Evolutionary conservation across 768 basidiomycete genomes (phyloP).

Genomic region (Hygrocybe punicea): DNA sequence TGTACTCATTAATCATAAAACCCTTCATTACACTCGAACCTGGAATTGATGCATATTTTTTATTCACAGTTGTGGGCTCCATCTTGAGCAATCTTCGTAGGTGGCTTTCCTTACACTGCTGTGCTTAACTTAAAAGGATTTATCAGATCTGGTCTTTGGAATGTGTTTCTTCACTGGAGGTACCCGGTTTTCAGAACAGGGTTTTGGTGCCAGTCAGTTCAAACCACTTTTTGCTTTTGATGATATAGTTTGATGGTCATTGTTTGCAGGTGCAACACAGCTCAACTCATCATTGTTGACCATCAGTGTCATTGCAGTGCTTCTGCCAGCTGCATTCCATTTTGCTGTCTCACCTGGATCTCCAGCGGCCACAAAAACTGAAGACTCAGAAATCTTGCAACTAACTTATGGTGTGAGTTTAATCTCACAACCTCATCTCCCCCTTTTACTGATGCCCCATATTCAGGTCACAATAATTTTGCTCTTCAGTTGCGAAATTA

Average conservation of each 20-base stretch:
- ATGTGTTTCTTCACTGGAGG: too few relatives aligned
- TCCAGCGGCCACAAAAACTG: conserved; percentile 31
- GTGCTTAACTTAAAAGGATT: conserved; percentile 1
- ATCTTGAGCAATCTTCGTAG: conserved; percentile 80
- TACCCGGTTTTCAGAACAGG: conserved; percentile 87
- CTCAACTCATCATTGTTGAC: conserved; percentile 72
- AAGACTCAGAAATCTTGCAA: conserved; percentile 49
- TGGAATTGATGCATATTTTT: conserved; percentile 3
- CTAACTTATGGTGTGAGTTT: conserved; percentile 70
- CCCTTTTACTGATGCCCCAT: conserved; percentile 3
- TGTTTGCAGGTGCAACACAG: conserved; percentile 51
- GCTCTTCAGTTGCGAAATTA: too few relatives aligned
- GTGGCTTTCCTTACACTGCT: conserved; percentile 24
- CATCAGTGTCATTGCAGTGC: conserved; percentile 79
- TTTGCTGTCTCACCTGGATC: conserved; percentile 37
- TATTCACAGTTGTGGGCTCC: conserved; percentile 69
- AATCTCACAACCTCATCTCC: background rate
- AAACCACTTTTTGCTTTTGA: conserved; percentile 25
- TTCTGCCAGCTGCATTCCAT: too few relatives aligned
- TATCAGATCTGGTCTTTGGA: conserved; percentile 66
- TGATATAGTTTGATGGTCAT: background rate
- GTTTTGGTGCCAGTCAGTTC: conserved; percentile 65
- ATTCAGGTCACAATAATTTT: too few relatives aligned
- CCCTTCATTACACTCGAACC: background rate
- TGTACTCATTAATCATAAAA: background rate